A percentile compares a stretch with the other conserved stretches of the same genome.
phyloP scores from a whole-genome alignment of 169 alveolate genomes.

The Plasmodium gonderi region DNA sequence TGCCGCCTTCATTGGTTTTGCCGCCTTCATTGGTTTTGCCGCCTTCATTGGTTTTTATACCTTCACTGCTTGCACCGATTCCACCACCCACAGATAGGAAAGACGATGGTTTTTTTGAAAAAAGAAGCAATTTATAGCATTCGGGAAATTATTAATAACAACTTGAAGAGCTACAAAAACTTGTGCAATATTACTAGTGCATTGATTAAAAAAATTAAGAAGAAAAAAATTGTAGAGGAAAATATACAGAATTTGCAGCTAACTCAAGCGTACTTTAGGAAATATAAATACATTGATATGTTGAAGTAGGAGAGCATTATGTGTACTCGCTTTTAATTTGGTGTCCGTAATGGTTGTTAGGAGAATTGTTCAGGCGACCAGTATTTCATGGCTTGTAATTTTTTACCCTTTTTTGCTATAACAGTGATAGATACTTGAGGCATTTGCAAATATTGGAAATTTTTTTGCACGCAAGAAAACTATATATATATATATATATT shows the following conservation, averaged over 20 bases:
- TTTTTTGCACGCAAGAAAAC: too few relatives aligned
- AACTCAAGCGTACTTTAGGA: slow-evolving; percentile 69
- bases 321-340: background rate
- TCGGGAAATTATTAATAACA: slow-evolving; percentile 23
- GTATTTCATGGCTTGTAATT: too few relatives aligned
- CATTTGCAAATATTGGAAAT: too few relatives aligned
- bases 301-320: background rate
- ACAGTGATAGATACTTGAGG: too few relatives aligned
- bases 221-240: slow-evolving; percentile 12
- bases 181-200: slow-evolving; percentile 56
- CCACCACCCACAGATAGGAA: slow-evolving; percentile 38
- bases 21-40: too few relatives aligned
- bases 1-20: too few relatives aligned
- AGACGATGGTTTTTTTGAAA: slow-evolving; percentile 64
- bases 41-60: background rate
- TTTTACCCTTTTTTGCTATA: too few relatives aligned
- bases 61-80: background rate
- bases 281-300: slow-evolving; percentile 27
- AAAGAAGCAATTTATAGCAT: slow-evolving; percentile 28
- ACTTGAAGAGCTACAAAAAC: slow-evolving; percentile 37
- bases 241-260: slow-evolving; percentile 38
- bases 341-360: too few relatives aligned
- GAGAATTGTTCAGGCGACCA: too few relatives aligned
- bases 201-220: slow-evolving; percentile 30
- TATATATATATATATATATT: too few relatives aligned